phyloP scores from a whole-genome alignment of 108 stramenopile species.

The Cyclotella atomus region DNA sequence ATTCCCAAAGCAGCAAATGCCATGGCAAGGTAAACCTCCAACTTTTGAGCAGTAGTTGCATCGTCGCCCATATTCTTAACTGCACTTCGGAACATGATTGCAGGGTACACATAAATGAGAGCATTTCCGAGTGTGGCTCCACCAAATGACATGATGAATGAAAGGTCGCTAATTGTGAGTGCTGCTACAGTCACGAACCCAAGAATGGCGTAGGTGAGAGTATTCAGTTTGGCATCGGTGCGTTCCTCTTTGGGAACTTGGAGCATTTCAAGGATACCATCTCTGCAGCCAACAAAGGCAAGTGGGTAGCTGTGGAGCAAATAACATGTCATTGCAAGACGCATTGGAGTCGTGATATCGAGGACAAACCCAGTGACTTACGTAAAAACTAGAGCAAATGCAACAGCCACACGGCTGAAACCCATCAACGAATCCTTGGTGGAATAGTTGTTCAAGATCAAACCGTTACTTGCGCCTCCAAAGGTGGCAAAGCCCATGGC shows the following conservation, averaged over 20 bases:
- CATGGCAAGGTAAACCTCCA: conserved; percentile 67
- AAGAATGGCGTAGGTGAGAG: conserved; percentile 54
- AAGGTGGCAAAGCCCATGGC: conserved; percentile 92
- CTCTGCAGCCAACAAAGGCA: conserved; percentile 85
- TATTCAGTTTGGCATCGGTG: conserved; percentile 65
- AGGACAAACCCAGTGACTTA: conserved; percentile 54
- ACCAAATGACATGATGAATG: conserved; percentile 73
- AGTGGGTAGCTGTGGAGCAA: conserved; percentile 83
- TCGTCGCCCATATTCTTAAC: conserved; percentile 59
- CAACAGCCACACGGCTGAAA: conserved; percentile 90
- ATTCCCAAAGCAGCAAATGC: conserved; percentile 71
- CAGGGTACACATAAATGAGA: conserved; percentile 86
- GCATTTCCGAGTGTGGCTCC: conserved; percentile 83
- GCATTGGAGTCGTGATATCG: not conserved
- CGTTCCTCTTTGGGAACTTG: conserved; percentile 60
- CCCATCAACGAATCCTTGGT: conserved; percentile 85
- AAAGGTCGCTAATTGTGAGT: conserved; percentile 56
- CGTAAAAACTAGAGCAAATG: conserved; percentile 88
- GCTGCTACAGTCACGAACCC: conserved; percentile 53
- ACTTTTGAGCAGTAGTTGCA: conserved; percentile 55
- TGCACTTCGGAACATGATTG: conserved; percentile 73
- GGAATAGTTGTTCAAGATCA: conserved; percentile 96
- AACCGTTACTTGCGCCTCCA: conserved; percentile 80
- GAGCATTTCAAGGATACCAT: conserved; percentile 74
- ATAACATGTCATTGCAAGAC: too few species aligned